Evolutionary conservation across 2,329 filamentous ascomycete species (phyloP).

Genomic region (Beauveria brongniartii): DNA sequence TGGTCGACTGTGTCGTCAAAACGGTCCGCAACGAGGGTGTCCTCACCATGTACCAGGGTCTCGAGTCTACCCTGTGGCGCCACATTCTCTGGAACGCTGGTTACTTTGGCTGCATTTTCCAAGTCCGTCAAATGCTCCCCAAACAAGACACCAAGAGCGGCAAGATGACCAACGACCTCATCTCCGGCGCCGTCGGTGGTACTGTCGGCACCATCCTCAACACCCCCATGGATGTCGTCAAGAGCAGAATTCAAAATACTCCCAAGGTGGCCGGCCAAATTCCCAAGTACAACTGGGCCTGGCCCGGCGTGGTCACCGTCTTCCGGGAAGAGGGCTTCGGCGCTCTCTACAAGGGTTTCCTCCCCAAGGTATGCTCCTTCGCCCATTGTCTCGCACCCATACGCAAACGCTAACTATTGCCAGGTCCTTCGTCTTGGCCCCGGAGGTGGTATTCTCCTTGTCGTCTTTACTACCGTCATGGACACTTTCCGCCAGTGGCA

Average conservation of each 20-base stretch:
- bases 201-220: slow-evolving; percentile 85
- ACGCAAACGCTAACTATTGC: not conserved
- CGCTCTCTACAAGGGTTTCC: slow-evolving; percentile 95
- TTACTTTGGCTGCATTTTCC: slow-evolving; percentile 98
- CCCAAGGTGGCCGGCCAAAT: slow-evolving; percentile 70
- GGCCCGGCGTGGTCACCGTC: slow-evolving; percentile 76
- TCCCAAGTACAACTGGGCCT: slow-evolving; percentile 99
- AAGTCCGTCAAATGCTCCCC: slow-evolving; percentile 80
- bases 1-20: slow-evolving; percentile 72
- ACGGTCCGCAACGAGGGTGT: slow-evolving; percentile 76
- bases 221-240: slow-evolving; percentile 95
- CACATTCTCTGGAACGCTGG: slow-evolving; percentile 86
- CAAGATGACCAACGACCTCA: slow-evolving; percentile 79
- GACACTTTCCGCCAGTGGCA: slow-evolving; percentile 75
- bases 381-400: too few species aligned
- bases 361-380: slow-evolving; percentile 77
- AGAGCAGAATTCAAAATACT: slow-evolving; percentile 95
- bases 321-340: slow-evolving; percentile 87
- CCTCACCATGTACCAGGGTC: slow-evolving; percentile 88
- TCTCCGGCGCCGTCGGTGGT: slow-evolving; percentile 81
- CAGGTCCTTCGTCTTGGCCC: slow-evolving; percentile 43
- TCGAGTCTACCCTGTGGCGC: slow-evolving; percentile 94
- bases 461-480: slow-evolving; percentile 81
- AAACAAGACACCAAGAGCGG: slow-evolving; percentile 69
- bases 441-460: slow-evolving; percentile 62